Percentiles rank a stretch among this genome's conserved stretches.
These are phyloP conservation scores for Aureobasidium leucospermi DNA, from an alignment of 2,329 filamentous ascomycete species.

Conservation along the genomic window DNA sequence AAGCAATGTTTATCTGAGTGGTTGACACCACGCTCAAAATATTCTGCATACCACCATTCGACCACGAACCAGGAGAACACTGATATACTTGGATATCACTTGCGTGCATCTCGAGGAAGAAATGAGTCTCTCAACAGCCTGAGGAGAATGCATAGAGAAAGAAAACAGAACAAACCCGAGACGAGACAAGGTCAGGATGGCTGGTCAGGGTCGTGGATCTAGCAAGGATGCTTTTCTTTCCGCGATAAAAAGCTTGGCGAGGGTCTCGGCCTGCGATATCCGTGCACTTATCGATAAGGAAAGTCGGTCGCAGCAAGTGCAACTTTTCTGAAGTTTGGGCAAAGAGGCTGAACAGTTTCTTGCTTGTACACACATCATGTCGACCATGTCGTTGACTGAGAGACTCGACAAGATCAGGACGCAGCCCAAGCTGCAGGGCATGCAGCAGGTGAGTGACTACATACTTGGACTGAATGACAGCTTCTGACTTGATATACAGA, in stretches of 20 bases:
- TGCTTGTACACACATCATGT: constrained; percentile 6
- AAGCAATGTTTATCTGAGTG: too few relatives aligned
- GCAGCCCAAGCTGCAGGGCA: constrained; percentile 85
- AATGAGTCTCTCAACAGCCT: too few relatives aligned
- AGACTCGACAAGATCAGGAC: constrained; percentile 94
- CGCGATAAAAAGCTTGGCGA: background rate
- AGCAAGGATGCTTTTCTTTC: background rate
- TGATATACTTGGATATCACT: too few relatives aligned
- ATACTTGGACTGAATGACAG: background rate
- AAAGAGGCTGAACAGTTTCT: background rate
- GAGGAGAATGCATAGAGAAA: too few relatives aligned
- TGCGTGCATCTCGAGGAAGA: too few relatives aligned
- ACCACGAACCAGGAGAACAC: too few relatives aligned
- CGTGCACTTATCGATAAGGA: constrained; percentile 9
- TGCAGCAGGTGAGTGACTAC: constrained; percentile 55
- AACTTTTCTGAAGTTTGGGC: background rate
- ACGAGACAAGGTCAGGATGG: background rate
- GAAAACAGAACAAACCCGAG: too few relatives aligned
- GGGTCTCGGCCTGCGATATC: background rate
- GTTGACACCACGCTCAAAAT: too few relatives aligned
- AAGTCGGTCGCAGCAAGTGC: background rate
- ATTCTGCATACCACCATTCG: too few relatives aligned
- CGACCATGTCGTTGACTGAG: constrained; percentile 62
- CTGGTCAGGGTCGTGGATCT: background rate
- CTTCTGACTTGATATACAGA: constrained; percentile 42